phyloP scores from a whole-genome alignment of 2,329 filamentous ascomycete genomes.

The Aspergillus awamori region DNA sequence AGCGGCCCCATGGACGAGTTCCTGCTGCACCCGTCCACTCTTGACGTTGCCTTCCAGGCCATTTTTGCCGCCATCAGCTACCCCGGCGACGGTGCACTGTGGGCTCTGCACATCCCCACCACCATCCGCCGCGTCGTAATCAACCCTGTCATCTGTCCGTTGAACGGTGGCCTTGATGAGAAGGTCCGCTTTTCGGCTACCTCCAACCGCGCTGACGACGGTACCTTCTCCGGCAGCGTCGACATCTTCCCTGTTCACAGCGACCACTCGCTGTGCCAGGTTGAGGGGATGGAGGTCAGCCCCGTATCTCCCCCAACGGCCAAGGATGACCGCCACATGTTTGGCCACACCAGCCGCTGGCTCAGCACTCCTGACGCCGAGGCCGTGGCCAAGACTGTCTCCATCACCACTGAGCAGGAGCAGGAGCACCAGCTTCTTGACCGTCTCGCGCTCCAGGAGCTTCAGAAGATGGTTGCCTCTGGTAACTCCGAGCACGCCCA shows the following conservation, averaged over 20 bases:
- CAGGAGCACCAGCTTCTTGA: too few species aligned
- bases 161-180: neutral
- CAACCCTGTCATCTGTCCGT: neutral
- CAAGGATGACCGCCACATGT: neutral
- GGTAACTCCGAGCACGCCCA: too few species aligned
- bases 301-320: neutral
- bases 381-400: too few species aligned
- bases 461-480: too few species aligned
- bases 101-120: neutral
- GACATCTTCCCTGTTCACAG: neutral
- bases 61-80: neutral
- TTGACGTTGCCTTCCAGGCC: slow-evolving; percentile 6
- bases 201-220: neutral
- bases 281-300: neutral
- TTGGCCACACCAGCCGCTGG: neutral
- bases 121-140: neutral
- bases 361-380: neutral
- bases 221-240: neutral
- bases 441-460: too few species aligned
- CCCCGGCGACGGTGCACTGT: neutral
- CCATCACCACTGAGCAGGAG: too few species aligned
- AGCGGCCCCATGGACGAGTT: too few species aligned
- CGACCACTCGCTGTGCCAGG: neutral
- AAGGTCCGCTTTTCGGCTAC: neutral
- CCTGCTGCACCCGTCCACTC: neutral